Percentiles rank a stretch among this genome's conserved stretches.
Conservation (phyloP, 2,329 filamentous ascomycete species). For the Venturia aucupariae region DNA sequence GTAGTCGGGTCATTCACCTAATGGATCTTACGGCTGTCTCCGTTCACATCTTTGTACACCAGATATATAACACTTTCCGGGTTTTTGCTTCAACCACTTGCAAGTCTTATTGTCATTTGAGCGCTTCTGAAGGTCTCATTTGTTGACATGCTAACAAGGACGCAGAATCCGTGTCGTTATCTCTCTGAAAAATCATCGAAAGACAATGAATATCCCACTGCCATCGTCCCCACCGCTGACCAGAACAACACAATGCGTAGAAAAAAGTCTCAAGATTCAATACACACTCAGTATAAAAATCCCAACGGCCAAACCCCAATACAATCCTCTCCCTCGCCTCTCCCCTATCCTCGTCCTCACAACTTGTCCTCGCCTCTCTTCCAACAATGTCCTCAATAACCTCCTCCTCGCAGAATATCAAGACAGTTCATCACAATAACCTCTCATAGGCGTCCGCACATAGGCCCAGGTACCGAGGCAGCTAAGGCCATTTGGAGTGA, state of each 20-base stretch:
- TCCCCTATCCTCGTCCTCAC: conserved; percentile 34
- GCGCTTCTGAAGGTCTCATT: too few species aligned
- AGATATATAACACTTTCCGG: background rate
- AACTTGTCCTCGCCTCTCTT: too few species aligned
- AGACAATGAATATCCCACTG: too few species aligned
- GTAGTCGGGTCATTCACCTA: background rate
- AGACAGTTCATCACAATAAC: conserved; percentile 54
- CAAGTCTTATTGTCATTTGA: background rate
- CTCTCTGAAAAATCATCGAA: too few species aligned
- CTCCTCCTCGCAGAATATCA: conserved; percentile 46
- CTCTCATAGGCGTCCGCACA: conserved; percentile 30
- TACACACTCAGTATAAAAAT: conserved; percentile 7
- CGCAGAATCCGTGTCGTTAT: background rate
- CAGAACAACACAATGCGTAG: too few species aligned
- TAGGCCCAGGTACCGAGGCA: conserved; percentile 37
- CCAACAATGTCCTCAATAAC: conserved; percentile 45
- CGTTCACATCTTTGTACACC: background rate
- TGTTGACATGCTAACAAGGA: background rate
- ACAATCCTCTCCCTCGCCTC: conserved; percentile 12
- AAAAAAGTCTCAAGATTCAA: background rate
- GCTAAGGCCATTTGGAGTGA: conserved; percentile 47
- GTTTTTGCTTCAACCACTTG: background rate
- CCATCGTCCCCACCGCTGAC: too few species aligned
- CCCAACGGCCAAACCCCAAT: conserved; percentile 13
- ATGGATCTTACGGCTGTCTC: background rate